Conservation (phyloP, 2,329 filamentous ascomycete species). For the Pseudogymnoascus sp. region DNA sequence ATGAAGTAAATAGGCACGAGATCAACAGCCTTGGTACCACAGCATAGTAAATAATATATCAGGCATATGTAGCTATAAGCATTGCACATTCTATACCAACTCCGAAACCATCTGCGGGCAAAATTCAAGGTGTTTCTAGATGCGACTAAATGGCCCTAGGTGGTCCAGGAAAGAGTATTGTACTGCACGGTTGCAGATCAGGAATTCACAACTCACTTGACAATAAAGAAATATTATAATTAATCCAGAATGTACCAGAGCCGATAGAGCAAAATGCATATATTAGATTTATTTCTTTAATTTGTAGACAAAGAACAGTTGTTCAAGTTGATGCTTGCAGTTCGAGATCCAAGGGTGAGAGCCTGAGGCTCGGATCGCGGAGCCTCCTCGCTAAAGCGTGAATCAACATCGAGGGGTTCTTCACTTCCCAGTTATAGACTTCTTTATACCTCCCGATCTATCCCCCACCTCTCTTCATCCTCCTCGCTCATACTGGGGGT, state of each 20-base stretch:
- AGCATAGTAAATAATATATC: background rate
- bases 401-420: slow-evolving; percentile 9
- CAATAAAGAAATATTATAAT: background rate
- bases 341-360: background rate
- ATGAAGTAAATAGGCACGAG: background rate
- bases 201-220: background rate
- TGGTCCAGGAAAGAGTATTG: background rate
- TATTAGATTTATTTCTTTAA: background rate
- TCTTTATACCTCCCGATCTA: background rate
- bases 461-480: background rate
- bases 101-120: background rate
- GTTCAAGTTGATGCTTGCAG: background rate
- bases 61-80: background rate
- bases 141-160: background rate
- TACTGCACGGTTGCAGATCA: background rate
- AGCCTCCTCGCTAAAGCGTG: slow-evolving; percentile 7
- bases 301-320: background rate
- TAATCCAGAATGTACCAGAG: background rate
- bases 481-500: background rate
- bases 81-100: background rate
- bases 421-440: background rate
- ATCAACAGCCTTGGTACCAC: background rate
- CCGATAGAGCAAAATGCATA: background rate
- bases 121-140: background rate
- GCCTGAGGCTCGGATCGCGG: slow-evolving; percentile 1